Evolutionary conservation across 1,284 basidiomycete species (phyloP), one percentile per base, ranked within the genome.

Genomic region (Cerioporus squamosus): DNA sequence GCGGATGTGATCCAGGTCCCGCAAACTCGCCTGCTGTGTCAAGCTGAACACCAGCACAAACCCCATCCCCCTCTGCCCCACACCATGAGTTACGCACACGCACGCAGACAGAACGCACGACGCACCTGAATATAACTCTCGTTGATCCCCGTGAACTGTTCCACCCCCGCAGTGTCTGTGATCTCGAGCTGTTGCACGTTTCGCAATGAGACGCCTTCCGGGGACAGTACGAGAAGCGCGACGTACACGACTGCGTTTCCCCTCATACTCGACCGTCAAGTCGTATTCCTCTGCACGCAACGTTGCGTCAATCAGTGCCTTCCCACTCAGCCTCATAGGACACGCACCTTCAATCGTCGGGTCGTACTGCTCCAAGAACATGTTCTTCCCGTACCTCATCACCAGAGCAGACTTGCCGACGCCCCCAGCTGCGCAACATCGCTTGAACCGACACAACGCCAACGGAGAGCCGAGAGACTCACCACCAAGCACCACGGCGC

Each of bases 111-210:
- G 39, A 40, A 44, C 5, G 29, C 38, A 23, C 40, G 5, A 61
- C 61, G 45, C 36, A 89, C 90, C 80, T 88, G 87, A 70, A 93
- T 90, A 69, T 91, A 92, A 9, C 88, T 78, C 72, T 93, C 91
- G 65, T 90, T 91, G 55, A 92, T 75, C 20, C 87, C 86, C 14
- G 79, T 90, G 70, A 93, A 93, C 71, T 93, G 94, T 69, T 93
- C 93, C n/a, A 89, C 88, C 12, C 94, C 94, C 18, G 94, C 94
- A 14, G 94, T 96, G 71, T 96, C 94, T 55, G 95, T 74, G 39
- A 96, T 87, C 70, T 96, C 92, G 56, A 95, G 84, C 87, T 91
- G 71, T 29, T 44, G 22, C 44, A 43, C 14, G 24, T 20, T 18
- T 40, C 33, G 29, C 36, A 33, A 46, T n/a, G 14, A 14, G 10